Evolutionary conservation across 495 filamentous ascomycete genomes (phyloP).

Genomic region (Bacidia rubella): DNA sequence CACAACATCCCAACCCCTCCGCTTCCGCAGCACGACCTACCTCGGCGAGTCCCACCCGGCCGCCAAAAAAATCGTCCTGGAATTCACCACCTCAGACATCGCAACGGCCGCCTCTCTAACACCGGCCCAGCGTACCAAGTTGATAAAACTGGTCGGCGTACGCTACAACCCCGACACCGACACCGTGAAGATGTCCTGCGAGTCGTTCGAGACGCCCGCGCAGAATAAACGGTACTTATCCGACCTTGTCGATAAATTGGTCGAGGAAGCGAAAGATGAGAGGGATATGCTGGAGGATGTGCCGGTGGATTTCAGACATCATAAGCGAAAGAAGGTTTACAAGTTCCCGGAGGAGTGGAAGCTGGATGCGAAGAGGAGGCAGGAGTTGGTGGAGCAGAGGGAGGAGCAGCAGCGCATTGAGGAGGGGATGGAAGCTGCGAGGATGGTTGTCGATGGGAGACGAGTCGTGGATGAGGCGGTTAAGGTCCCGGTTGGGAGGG

Average conservation of each 20-base stretch:
- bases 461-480: constrained; percentile 34
- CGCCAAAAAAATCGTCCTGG: constrained; percentile 82
- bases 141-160: constrained; percentile 76
- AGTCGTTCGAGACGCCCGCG: constrained; percentile 71
- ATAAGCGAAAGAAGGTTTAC: constrained; percentile 51
- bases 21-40: constrained; percentile 96
- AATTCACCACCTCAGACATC: constrained; percentile 64
- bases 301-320: constrained; percentile 80
- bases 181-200: constrained; percentile 79
- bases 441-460: constrained; percentile 39
- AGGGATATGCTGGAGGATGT: constrained; percentile 78
- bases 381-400: constrained; percentile 47
- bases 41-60: constrained; percentile 90
- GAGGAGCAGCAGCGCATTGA: constrained; percentile 35
- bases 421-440: constrained; percentile 30
- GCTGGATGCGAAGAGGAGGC: constrained; percentile 54
- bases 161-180: constrained; percentile 83
- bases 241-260: constrained; percentile 57
- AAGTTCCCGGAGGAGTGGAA: constrained; percentile 73
- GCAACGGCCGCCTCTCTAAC: constrained; percentile 39
- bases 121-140: constrained; percentile 55
- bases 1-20: constrained; percentile 48
- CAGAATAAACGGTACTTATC: constrained; percentile 94
- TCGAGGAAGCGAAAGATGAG: constrained; percentile 62
- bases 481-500: constrained; percentile 20